Conservation (phyloP, 257 asterid genomes). For the Salvia rosmarinus region DNA sequence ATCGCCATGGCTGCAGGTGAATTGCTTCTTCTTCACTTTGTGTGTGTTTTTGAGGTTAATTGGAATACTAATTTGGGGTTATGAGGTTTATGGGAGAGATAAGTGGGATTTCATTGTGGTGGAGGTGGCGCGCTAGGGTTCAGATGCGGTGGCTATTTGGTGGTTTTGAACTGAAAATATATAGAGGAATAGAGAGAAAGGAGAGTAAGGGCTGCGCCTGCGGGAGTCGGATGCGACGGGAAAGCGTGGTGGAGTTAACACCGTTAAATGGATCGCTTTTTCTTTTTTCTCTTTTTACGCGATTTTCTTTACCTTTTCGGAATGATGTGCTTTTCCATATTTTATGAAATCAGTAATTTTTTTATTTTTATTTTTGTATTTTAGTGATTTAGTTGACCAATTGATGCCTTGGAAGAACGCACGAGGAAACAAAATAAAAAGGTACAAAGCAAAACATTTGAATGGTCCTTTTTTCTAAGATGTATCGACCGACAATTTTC, state of each 20-base stretch:
- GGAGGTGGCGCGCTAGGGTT: slow-evolving; percentile 32
- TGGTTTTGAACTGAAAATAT: slow-evolving; percentile 11
- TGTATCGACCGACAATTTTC: no score
- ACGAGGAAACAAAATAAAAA: neutral
- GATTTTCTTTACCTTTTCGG: neutral
- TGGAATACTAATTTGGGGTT: neutral
- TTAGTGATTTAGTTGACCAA: neutral
- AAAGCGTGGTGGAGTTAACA: slow-evolving; percentile 31
- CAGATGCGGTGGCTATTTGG: slow-evolving; percentile 25
- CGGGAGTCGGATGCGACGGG: slow-evolving; percentile 30
- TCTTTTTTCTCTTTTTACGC: neutral
- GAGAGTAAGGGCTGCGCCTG: neutral
- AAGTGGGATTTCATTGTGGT: slow-evolving; percentile 28
- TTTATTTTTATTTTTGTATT: neutral
- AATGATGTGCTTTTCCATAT: neutral
- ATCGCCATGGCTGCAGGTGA: slow-evolving; percentile 35
- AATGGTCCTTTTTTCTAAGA: neutral
- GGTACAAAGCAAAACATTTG: neutral
- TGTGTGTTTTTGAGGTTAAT: neutral
- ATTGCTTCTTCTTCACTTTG: neutral
- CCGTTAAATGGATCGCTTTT: slow-evolving; percentile 4
- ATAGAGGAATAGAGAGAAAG: neutral
- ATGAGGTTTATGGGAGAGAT: slow-evolving; percentile 10
- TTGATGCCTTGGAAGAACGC: no score
- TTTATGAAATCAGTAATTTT: neutral